Evolutionary conservation across 192 early-diverging fungal species (phyloP).

Genomic region (Dimargaris cristalligena): DNA sequence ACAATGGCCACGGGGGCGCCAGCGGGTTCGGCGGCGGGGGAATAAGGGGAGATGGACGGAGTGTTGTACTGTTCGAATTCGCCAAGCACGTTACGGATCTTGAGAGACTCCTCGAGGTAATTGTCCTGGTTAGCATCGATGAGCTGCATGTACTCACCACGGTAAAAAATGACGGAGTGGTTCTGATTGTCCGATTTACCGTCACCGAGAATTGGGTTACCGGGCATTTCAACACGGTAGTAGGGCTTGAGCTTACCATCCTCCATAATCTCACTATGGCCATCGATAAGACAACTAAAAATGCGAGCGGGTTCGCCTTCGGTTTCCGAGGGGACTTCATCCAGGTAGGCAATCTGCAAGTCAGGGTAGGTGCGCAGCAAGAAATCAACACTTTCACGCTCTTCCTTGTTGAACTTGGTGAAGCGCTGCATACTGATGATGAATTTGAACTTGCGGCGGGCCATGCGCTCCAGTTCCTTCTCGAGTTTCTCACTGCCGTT

Average conservation of each 20-base stretch:
- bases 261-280: slow-evolving; percentile 42
- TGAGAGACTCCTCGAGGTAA: slow-evolving; percentile 79
- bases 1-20: slow-evolving; percentile 69
- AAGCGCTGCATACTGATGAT: slow-evolving; percentile 74
- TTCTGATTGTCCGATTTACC: slow-evolving; percentile 88
- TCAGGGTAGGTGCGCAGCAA: slow-evolving; percentile 58
- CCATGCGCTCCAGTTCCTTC: slow-evolving; percentile 46
- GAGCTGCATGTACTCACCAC: slow-evolving; percentile 74
- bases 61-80: slow-evolving; percentile 70
- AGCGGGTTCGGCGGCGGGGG: slow-evolving; percentile 34
- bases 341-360: slow-evolving; percentile 64
- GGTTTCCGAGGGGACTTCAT: slow-evolving; percentile 41
- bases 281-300: slow-evolving; percentile 58
- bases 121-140: slow-evolving; percentile 87
- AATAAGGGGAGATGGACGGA: slow-evolving; percentile 48
- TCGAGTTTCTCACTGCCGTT: slow-evolving; percentile 48
- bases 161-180: slow-evolving; percentile 65
- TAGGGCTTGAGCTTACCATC: slow-evolving; percentile 63
- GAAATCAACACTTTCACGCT: slow-evolving; percentile 58
- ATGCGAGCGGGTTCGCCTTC: slow-evolving; percentile 43
- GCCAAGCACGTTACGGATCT: slow-evolving; percentile 68
- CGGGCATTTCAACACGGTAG: slow-evolving; percentile 60
- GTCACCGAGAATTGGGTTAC: slow-evolving; percentile 78
- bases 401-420: slow-evolving; percentile 57
- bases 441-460: slow-evolving; percentile 66